Evolutionary conservation across 169 alveolate genomes (phyloP).

Genomic region (Eimeria falciformis): DNA sequence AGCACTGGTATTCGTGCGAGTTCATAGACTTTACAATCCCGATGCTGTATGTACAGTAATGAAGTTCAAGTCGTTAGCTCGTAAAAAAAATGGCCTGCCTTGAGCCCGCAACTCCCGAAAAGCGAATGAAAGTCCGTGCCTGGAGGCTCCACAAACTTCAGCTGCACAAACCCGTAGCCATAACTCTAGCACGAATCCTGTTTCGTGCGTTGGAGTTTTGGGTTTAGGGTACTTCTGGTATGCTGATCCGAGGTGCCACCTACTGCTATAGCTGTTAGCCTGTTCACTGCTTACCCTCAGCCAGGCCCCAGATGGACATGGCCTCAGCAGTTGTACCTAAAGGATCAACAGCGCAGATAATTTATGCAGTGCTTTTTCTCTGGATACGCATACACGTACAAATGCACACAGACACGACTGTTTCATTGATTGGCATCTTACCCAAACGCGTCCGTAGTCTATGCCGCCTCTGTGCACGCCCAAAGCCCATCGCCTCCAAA

Average conservation of each 20-base stretch:
- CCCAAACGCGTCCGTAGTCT: slow-evolving; percentile 48
- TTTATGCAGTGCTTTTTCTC: not conserved
- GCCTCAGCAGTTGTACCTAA: slow-evolving; percentile 41
- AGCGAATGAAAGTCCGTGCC: slow-evolving; percentile 1
- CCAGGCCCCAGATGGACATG: slow-evolving; percentile 60
- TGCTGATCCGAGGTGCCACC: too few relatives aligned
- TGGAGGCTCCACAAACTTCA: slow-evolving; percentile 55
- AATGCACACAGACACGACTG: not conserved
- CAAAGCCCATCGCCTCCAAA: slow-evolving; percentile 26
- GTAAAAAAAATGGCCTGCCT: not conserved
- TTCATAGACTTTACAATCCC: too few relatives aligned
- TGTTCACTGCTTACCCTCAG: slow-evolving; percentile 36
- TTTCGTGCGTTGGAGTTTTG: too few relatives aligned
- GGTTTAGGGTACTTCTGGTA: too few relatives aligned
- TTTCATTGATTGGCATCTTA: not conserved
- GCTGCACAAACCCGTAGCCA: slow-evolving; percentile 20
- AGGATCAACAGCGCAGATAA: not conserved
- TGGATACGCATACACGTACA: not conserved
- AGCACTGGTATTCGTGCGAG: too few relatives aligned
- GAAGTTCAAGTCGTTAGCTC: too few relatives aligned
- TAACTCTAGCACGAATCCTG: too few relatives aligned
- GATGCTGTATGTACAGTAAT: not conserved
- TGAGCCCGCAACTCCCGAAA: slow-evolving; percentile 11
- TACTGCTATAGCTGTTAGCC: too few relatives aligned
- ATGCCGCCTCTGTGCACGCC: not conserved